Evolutionary conservation across 768 basidiomycete genomes (phyloP), one percentile per base, ranked within the genome.

Genomic region (Phanerochaete sordida): DNA sequence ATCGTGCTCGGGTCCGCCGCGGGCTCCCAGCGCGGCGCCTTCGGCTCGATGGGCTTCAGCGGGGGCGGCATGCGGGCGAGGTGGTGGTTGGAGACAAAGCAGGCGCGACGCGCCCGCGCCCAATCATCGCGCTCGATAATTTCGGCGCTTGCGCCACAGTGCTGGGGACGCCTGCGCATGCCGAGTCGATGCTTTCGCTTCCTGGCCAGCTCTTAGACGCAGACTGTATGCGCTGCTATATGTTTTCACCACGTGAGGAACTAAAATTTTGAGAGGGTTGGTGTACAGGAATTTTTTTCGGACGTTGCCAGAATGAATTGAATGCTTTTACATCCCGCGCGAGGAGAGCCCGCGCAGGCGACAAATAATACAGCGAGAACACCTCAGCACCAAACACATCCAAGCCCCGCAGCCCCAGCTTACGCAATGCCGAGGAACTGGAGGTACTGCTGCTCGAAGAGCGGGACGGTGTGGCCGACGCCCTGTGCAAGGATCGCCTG

Each of bases 11-110:
- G 86, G 70, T 92, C 82, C 4, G 77, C 63, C 28, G 78, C 84
- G 8, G 90, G 88, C 62, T 79, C 76, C 86, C 88, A 93, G 77
- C 86, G 74, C 19, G 81, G 75, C 44, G 84, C 80, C 68, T 85
- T 87, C n/a, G 84, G 83, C 26, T 77, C 74, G 51, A 90, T 84
- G 19, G 76, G 72, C 15, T 72, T 75, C 51, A 73, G 69, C 64
- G 62, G 46, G 8, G 70, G 63, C 3, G 65, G 13, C 69, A 70
- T 70, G 50, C 33, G 24, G 23, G 39, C 11, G 50, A 31, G 39
- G 39, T 26, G 37, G 33, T 27, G 50, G 58, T 30, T n/a, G 15
- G 24, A 31, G 26, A 47, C 23, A 23, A 53, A 59, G 30, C 21
- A 21, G 37, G 13, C 53, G 50, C 30, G 28, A 28, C 48, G 51